Conservation (phyloP, 345 rosid genomes). For the Eucalyptus curtisii region DNA sequence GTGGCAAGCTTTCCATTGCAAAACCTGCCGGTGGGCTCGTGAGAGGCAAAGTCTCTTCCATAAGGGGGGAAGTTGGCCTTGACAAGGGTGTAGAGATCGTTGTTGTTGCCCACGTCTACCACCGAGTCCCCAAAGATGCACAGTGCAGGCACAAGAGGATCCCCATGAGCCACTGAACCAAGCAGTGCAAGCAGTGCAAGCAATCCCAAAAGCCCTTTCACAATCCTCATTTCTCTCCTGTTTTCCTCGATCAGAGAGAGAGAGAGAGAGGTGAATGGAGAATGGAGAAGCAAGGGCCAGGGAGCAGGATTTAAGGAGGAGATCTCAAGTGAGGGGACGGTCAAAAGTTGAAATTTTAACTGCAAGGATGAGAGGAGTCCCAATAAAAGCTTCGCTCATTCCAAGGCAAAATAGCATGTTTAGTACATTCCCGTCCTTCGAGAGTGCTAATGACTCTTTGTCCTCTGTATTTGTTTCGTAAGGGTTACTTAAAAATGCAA, state of each 20-base stretch:
- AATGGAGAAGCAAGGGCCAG: not conserved
- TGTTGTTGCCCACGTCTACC: slow-evolving; percentile 88
- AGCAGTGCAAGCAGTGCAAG: slow-evolving; percentile 5
- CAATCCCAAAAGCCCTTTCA: slow-evolving; percentile 1
- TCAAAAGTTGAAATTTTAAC: not conserved
- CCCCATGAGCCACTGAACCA: slow-evolving; percentile 17
- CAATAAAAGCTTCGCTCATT: not conserved
- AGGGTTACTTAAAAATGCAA: not conserved
- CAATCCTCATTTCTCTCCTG: slow-evolving; percentile 5
- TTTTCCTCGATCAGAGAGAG: not conserved
- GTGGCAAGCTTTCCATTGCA: slow-evolving; percentile 81
- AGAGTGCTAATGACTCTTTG: not conserved
- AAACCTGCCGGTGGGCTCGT: slow-evolving; percentile 80
- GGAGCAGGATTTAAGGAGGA: not conserved
- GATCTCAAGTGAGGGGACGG: not conserved
- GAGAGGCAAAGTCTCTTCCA: slow-evolving; percentile 74
- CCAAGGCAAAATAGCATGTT: not conserved
- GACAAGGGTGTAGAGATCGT: slow-evolving; percentile 43
- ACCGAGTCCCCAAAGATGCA: slow-evolving; percentile 87
- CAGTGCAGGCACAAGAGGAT: slow-evolving; percentile 68
- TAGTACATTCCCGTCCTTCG: not conserved
- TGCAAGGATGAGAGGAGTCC: not conserved
- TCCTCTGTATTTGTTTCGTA: not conserved
- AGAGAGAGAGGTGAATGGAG: not conserved
- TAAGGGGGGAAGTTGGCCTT: slow-evolving; percentile 89